These are phyloP conservation scores for Aspergillus flavus DNA, from an alignment of 2,329 filamentous ascomycete genomes.

Conservation along the genomic window DNA sequence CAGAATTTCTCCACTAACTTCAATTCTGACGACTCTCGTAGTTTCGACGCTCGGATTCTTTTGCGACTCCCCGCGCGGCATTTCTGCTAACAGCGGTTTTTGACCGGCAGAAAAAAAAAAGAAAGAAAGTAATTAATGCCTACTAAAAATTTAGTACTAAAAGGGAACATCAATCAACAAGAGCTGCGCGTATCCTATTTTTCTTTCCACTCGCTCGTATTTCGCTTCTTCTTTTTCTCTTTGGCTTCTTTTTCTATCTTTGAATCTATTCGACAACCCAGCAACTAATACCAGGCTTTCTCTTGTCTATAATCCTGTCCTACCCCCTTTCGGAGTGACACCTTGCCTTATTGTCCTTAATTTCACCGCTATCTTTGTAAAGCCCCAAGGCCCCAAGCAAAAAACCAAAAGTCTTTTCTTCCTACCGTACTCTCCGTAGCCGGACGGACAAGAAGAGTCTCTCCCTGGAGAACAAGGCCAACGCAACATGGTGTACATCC, in stretches of 20 bases:
- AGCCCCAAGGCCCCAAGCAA: background rate
- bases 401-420: background rate
- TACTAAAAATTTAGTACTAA: conserved; percentile 12
- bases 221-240: conserved; percentile 7
- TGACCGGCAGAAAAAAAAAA: conserved; percentile 33
- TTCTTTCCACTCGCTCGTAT: conserved; percentile 6
- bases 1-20: conserved; percentile 2
- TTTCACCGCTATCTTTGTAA: conserved; percentile 2
- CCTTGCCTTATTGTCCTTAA: conserved; percentile 1
- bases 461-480: conserved; percentile 1
- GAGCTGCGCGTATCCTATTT: conserved; percentile 10
- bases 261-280: background rate
- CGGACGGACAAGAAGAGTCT: conserved; percentile 1
- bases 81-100: conserved; percentile 12
- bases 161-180: conserved; percentile 7
- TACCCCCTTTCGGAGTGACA: background rate
- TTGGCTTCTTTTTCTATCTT: conserved; percentile 1
- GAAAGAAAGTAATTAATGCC: conserved; percentile 15
- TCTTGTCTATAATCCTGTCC: background rate
- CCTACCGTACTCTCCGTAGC: background rate
- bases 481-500: conserved; percentile 84
- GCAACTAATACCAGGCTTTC: background rate
- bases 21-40: conserved; percentile 2
- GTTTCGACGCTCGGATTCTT: conserved; percentile 13
- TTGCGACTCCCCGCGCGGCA: conserved; percentile 17